Conservation (phyloP, 2,329 filamentous ascomycete species). For the Fusarium musae region DNA sequence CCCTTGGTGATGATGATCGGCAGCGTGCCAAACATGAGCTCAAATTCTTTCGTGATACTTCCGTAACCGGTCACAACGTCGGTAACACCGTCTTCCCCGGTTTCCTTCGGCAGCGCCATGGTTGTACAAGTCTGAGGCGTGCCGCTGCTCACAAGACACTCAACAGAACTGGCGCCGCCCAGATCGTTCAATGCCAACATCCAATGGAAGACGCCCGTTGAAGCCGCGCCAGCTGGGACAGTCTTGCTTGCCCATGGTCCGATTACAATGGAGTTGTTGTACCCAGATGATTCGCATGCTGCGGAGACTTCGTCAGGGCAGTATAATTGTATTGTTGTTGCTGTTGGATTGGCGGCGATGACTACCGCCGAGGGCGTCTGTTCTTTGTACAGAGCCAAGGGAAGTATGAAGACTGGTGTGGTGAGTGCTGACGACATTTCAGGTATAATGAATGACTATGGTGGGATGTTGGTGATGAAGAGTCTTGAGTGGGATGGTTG, state of each 20-base stretch:
- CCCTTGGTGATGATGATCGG: neutral
- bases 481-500: neutral
- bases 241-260: conserved; percentile 13
- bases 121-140: neutral
- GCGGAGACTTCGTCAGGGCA: neutral
- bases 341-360: neutral
- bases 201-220: conserved; percentile 10
- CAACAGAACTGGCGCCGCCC: neutral
- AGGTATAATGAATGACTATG: neutral
- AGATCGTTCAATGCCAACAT: neutral
- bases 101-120: neutral
- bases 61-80: neutral
- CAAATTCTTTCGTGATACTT: neutral
- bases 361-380: neutral
- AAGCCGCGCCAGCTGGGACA: neutral
- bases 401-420: neutral
- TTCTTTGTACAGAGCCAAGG: neutral
- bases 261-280: conserved; percentile 7
- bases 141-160: conserved; percentile 4
- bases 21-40: neutral
- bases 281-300: neutral
- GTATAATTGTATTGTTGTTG: neutral
- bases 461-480: neutral
- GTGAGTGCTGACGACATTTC: neutral
- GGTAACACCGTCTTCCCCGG: neutral